Conservation (phyloP, 352 stramenopile species). For the Phytophthora ohioensis region DNA sequence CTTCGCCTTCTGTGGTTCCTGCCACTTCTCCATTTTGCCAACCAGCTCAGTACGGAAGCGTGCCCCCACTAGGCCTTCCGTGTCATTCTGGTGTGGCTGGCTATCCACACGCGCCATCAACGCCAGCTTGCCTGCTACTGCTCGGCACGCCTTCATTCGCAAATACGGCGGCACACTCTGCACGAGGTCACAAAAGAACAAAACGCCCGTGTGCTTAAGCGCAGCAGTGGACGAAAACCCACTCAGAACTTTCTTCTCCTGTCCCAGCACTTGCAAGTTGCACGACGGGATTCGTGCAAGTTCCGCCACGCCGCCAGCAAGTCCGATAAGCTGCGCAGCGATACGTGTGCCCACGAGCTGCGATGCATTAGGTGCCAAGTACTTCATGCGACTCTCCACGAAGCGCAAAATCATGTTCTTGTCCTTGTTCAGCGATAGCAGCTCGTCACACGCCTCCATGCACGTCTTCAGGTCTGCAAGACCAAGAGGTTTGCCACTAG, state of each 20-base stretch:
- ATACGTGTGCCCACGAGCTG: slow-evolving; percentile 95
- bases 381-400: slow-evolving; percentile 93
- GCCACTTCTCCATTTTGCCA: slow-evolving; percentile 97
- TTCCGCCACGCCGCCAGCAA: slow-evolving; percentile 95
- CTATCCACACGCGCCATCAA: slow-evolving; percentile 95
- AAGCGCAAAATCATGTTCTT: slow-evolving; percentile 92
- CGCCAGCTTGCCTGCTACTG: slow-evolving; percentile 91
- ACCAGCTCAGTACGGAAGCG: slow-evolving; percentile 93
- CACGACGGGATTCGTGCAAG: slow-evolving; percentile 96
- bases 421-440: slow-evolving; percentile 88
- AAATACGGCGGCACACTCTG: slow-evolving; percentile 91
- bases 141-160: slow-evolving; percentile 94
- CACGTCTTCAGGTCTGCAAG: slow-evolving; percentile 77
- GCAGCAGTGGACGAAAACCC: slow-evolving; percentile 88
- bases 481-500: slow-evolving; percentile 84
- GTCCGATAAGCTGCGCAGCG: slow-evolving; percentile 94
- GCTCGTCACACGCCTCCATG: slow-evolving; percentile 83
- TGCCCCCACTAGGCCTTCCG: slow-evolving; percentile 70
- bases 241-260: slow-evolving; percentile 93
- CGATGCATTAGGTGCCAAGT: slow-evolving; percentile 94
- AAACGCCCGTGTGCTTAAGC: slow-evolving; percentile 93
- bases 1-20: slow-evolving; percentile 97
- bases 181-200: slow-evolving; percentile 95
- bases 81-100: slow-evolving; percentile 80
- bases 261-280: slow-evolving; percentile 97